Conservation (phyloP, 2,329 filamentous ascomycete species). For the Colletotrichum echinochloae region DNA sequence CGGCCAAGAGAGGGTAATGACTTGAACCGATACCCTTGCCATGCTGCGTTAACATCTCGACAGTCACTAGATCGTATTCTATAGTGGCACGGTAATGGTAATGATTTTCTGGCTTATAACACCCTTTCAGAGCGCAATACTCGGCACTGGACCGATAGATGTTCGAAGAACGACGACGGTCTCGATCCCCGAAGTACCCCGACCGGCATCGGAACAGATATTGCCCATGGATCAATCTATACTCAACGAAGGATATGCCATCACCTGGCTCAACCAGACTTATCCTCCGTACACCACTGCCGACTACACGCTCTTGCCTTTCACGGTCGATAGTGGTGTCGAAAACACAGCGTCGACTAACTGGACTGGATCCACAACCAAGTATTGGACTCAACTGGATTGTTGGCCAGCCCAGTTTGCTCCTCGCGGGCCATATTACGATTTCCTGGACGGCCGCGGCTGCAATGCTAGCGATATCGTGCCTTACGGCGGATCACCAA, state of each 20-base stretch:
- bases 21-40: conserved; percentile 45
- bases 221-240: conserved; percentile 50
- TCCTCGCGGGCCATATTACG: conserved; percentile 33
- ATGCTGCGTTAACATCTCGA: neutral
- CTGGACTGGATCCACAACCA: conserved; percentile 47
- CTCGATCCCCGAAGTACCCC: conserved; percentile 28
- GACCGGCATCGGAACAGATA: conserved; percentile 43
- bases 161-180: conserved; percentile 16
- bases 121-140: conserved; percentile 66
- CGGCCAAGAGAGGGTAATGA: conserved; percentile 47
- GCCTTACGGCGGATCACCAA: conserved; percentile 16
- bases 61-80: conserved; percentile 67
- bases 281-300: conserved; percentile 57
- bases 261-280: conserved; percentile 59
- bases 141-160: conserved; percentile 54
- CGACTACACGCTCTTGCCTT: conserved; percentile 58
- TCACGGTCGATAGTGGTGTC: conserved; percentile 44
- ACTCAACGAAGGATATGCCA: conserved; percentile 58
- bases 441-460: conserved; percentile 53
- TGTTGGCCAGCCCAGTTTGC: conserved; percentile 51
- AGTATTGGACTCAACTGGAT: conserved; percentile 51
- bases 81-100: conserved; percentile 59
- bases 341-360: conserved; percentile 40
- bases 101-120: conserved; percentile 67
- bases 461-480: conserved; percentile 48